These are phyloP conservation scores for Medakamo hakoo DNA, from an alignment of 139 green algal species.

Conservation along the genomic window DNA sequence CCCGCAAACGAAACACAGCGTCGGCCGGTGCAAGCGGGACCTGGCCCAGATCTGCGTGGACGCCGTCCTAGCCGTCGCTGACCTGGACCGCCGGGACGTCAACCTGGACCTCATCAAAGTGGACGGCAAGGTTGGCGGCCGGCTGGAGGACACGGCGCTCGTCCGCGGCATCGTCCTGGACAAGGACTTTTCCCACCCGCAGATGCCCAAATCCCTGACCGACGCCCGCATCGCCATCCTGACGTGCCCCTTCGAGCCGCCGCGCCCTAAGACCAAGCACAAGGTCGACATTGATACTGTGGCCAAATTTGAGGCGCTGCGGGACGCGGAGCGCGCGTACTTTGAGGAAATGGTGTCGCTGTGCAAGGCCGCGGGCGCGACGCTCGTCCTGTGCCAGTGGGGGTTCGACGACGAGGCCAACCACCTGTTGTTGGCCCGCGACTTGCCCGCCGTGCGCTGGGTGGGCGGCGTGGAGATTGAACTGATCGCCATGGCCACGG, in stretches of 20 bases:
- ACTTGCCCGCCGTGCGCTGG: constrained; percentile 82
- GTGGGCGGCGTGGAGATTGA: constrained; percentile 98
- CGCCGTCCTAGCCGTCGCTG: constrained; percentile 89
- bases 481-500: constrained; percentile 95
- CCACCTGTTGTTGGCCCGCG: constrained; percentile 88
- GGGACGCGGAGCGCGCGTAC: constrained; percentile 78
- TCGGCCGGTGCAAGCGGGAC: constrained; percentile 81
- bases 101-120: constrained; percentile 99
- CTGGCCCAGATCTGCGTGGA: constrained; percentile 97
- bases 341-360: constrained; percentile 95
- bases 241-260: constrained; percentile 97
- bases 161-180: constrained; percentile 93
- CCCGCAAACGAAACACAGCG: too few relatives aligned
- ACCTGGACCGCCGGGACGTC: constrained; percentile 85
- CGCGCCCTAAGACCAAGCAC: constrained; percentile 99
- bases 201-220: constrained; percentile 70
- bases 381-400: constrained; percentile 94
- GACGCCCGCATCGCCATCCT: constrained; percentile 96
- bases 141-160: constrained; percentile 87
- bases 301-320: constrained; percentile 92
- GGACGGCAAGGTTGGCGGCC: constrained; percentile 91
- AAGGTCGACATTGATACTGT: constrained; percentile 97
- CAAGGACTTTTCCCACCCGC: constrained; percentile 97
- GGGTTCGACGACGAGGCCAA: constrained; percentile 99
- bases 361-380: constrained; percentile 79